A percentile compares a stretch with the other conserved stretches of the same genome.
These are phyloP conservation scores for Paraphaeosphaeria minitans DNA, from an alignment of 2,329 filamentous ascomycete genomes.

Conservation along the genomic window DNA sequence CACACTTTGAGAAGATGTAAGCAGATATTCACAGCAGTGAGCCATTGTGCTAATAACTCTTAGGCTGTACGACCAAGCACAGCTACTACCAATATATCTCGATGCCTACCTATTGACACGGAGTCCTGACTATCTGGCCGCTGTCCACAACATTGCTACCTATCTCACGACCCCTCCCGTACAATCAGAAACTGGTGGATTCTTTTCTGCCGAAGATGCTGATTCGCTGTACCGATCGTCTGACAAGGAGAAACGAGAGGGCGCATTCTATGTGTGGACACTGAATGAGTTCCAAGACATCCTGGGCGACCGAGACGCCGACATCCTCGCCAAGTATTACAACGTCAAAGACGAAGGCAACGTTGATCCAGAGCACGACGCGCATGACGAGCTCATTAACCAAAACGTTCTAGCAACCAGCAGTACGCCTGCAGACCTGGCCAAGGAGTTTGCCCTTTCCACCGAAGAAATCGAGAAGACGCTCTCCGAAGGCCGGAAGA, in stretches of 20 bases:
- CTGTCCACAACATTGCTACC: conserved; percentile 81
- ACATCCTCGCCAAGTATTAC: conserved; percentile 82
- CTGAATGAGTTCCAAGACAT: conserved; percentile 81
- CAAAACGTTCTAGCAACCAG: conserved; percentile 84
- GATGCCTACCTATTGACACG: conserved; percentile 78
- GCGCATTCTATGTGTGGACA: conserved; percentile 95
- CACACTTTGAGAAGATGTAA: conserved; percentile 93
- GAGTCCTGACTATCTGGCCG: conserved; percentile 74
- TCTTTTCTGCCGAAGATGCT: conserved; percentile 87
- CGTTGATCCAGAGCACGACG: conserved; percentile 79
- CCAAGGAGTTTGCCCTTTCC: conserved; percentile 74
- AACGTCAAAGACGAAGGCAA: conserved; percentile 85
- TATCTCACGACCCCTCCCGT: conserved; percentile 79
- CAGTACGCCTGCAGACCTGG: conserved; percentile 70
- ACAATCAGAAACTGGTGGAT: conserved; percentile 70
- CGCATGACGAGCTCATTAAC: conserved; percentile 91
- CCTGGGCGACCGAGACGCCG: conserved; percentile 69
- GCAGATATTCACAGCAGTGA: conserved; percentile 4
- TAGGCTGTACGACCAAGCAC: conserved; percentile 81
- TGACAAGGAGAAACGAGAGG: conserved; percentile 83
- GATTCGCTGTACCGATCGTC: conserved; percentile 78
- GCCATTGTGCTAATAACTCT: conserved; percentile 9
- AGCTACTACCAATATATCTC: conserved; percentile 81
- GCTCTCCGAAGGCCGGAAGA: conserved; percentile 68
- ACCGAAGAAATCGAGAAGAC: conserved; percentile 71